Evolutionary conservation across 2,329 filamentous ascomycete genomes (phyloP), one percentile per base, ranked within the genome.

Genomic region (Cercospora sojina): DNA sequence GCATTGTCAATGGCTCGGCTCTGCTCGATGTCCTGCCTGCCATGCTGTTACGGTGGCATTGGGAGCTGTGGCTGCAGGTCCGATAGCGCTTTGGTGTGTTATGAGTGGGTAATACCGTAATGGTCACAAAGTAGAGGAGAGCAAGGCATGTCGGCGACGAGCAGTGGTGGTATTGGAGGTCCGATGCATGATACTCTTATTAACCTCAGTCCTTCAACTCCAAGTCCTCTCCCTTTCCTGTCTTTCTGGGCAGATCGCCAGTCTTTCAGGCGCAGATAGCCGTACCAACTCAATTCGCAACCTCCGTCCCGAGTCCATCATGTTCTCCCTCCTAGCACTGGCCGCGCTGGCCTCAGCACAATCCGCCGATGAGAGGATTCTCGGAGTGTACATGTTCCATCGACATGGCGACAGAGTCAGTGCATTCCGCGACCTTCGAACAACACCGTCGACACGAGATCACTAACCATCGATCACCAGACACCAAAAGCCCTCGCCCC

Each of bases 351-450:
- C 70, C 23, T 38, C 47, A 41, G 74, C 74, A 13, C 75, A 76
- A 59, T 63, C 60, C 10, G 74, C 65, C 63, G 72, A 72, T 64
- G 91, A 96, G 81, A 91, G 88, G 0, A 83, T 95, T 29, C 84
- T 96, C 16, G 93, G 92, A 61, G 88, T 90, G 55, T 95, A 93
- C 79, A 88, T 97, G 79, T 96, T 96, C 69, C 88, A 92, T 73
- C 90, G 93, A 55, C 93, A 97, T 81, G 93, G 93, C 65, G 93
- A 97, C 79, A 88, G 93, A 64, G 58, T 60, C 10, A 43, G 58
- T 29, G 3, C 18, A 20, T 8, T 47, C 41, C n/a, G 7, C 18
- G 16, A 20, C 7, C 9, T 16, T 27, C 9, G 10, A 10, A 9
- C 25, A n/a, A 53, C 20, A 27, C 47, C 5, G 12, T 53, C 20